These are phyloP conservation scores for Eutrema japonicum DNA, from an alignment of 345 rosid genomes.

Conservation along the genomic window DNA sequence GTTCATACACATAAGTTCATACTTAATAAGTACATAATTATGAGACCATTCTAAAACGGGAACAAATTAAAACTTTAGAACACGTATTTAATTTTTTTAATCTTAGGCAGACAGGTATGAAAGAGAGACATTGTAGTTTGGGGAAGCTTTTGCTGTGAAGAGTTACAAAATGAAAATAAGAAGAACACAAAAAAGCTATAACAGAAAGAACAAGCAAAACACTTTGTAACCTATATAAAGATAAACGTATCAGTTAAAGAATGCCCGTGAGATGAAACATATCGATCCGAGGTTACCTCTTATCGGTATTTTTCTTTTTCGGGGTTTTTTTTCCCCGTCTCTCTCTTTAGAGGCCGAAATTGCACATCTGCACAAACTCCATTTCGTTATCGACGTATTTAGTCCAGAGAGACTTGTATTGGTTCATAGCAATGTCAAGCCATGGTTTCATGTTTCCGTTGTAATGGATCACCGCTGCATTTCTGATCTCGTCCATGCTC, in stretches of 20 bases:
- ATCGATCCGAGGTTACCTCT: slow-evolving; percentile 36
- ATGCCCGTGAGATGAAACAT: slow-evolving; percentile 27
- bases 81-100: slow-evolving; percentile 13
- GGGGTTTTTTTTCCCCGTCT: neutral
- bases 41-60: slow-evolving; percentile 1
- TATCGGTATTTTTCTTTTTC: slow-evolving; percentile 22
- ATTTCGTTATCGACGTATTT: slow-evolving; percentile 81
- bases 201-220: slow-evolving; percentile 30
- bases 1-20: slow-evolving; percentile 7
- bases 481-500: slow-evolving; percentile 79
- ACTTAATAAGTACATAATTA: slow-evolving; percentile 10
- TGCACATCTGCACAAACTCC: slow-evolving; percentile 82
- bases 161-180: slow-evolving; percentile 24
- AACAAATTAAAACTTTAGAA: slow-evolving; percentile 2
- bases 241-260: slow-evolving; percentile 44
- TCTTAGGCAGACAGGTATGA: slow-evolving; percentile 22
- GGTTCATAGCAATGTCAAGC: slow-evolving; percentile 93
- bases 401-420: slow-evolving; percentile 87
- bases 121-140: slow-evolving; percentile 23
- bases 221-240: slow-evolving; percentile 38
- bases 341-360: slow-evolving; percentile 73
- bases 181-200: slow-evolving; percentile 25
- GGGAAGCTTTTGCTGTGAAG: slow-evolving; percentile 35
- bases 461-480: slow-evolving; percentile 89
- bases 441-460: slow-evolving; percentile 98